Base-by-base conservation (phyloP, 2,329 filamentous ascomycete species). In the Aspergillus sp. region DNA sequence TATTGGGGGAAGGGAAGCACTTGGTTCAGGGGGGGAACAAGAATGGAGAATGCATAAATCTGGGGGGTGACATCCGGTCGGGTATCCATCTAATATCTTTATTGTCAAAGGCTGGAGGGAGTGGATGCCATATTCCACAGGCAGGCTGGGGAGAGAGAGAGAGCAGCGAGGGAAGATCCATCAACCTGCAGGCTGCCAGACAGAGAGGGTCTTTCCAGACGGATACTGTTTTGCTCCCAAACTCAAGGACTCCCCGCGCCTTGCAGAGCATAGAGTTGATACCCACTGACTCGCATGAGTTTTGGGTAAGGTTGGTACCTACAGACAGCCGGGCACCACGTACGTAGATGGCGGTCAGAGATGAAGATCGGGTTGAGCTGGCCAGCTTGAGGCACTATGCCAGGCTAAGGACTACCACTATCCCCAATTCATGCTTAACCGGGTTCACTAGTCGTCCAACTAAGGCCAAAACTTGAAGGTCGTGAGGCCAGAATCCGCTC, bases 331-430 rank as follows among this genome's bases (percentile, higher is more conserved):
- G 47, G 23, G 15, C 47, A 27, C 47, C 23, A 49, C 25, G 47
- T 49, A 61, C 42, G 55, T 59, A 50, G 58, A 64, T 62, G 62
- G 60, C 60, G 62, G 62, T 62, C 59, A 62, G 55, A 41, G 32
- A 23, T 38, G 38, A 50, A 47, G 42, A 25, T n/a, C 30, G 50
- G 57, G 19, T 36, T 62, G 61, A 58, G 61, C 57, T 62, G 58
- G 54, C 58, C 47, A 49, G 47, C 47, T 49, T 8, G 25, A 42
- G 21, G 32, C 21, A 39, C 56, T 48, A 49, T 54, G 25, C 52
- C 17, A 10, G 27, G 52, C 52, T 54, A 44, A 50, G 25, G 58
- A 51, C 19, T 47, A 54, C 23, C 23, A 47, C 52, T 54, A 44
- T 32, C 23, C 47, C 47, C 47, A 25, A 49, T 49, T 25, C 23